These are phyloP conservation scores for Vanrija humicola DNA, from an alignment of 1,284 basidiomycete genomes.

Conservation along the genomic window DNA sequence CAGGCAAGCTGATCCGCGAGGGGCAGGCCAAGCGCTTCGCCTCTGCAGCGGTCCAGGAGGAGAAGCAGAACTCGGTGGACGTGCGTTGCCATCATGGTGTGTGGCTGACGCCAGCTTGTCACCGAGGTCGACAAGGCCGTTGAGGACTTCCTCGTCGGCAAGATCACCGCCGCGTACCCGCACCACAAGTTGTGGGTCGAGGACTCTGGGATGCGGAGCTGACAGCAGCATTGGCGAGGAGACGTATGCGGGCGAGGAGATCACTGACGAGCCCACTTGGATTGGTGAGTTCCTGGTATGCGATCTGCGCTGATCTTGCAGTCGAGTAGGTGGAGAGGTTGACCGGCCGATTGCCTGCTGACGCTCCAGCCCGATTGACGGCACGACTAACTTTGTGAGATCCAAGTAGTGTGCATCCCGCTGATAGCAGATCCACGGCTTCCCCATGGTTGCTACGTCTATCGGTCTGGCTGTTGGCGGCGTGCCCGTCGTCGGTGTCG, in stretches of 20 bases:
- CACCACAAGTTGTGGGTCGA: constrained; percentile 71
- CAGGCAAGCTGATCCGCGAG: constrained; percentile 50
- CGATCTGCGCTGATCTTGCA: constrained; percentile 18
- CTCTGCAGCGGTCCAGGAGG: constrained; percentile 56
- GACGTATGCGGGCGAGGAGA: constrained; percentile 68
- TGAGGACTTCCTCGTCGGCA: constrained; percentile 74
- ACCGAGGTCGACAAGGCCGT: constrained; percentile 94
- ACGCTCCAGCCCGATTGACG: constrained; percentile 40
- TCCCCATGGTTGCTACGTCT: constrained; percentile 85
- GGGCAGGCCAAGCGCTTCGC: constrained; percentile 50
- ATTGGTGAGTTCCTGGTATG: constrained; percentile 56
- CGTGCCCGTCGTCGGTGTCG: constrained; percentile 77
- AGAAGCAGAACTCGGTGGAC: constrained; percentile 89
- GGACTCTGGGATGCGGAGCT: neutral
- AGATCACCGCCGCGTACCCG: constrained; percentile 68
- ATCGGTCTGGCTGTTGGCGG: constrained; percentile 82
- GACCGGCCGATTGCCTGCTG: neutral
- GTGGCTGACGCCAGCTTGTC: constrained; percentile 57
- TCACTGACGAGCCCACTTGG: constrained; percentile 86
- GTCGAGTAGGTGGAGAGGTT: constrained; percentile 27
- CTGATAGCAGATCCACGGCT: constrained; percentile 49
- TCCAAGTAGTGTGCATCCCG: neutral
- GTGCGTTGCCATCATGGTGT: constrained; percentile 21
- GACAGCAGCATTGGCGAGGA: constrained; percentile 77
- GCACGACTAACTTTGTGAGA: constrained; percentile 89